phyloP scores from a whole-genome alignment of 2,329 filamentous ascomycete genomes.

The Colletotrichum graminicola region DNA sequence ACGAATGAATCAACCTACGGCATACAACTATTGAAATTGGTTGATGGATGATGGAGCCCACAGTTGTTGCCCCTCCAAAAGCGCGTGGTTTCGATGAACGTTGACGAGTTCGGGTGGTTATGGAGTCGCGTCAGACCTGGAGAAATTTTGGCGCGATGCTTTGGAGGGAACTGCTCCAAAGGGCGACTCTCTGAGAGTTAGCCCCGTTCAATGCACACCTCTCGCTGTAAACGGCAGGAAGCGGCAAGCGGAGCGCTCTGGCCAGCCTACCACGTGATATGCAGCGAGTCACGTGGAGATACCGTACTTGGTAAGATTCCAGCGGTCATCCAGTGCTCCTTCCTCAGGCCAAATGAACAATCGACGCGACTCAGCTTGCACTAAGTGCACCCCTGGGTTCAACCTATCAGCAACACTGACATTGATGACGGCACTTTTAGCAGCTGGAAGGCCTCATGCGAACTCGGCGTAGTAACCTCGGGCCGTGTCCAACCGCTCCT shows the following conservation, averaged over 20 bases:
- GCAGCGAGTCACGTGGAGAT: background rate
- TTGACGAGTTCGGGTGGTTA: constrained; percentile 34
- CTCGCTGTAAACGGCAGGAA: background rate
- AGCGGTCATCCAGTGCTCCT: background rate
- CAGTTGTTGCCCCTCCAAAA: constrained; percentile 25
- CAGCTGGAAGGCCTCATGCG: constrained; percentile 36
- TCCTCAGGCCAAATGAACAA: constrained; percentile 21
- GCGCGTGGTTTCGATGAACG: constrained; percentile 36
- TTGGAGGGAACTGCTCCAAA: constrained; percentile 13
- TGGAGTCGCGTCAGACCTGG: constrained; percentile 48
- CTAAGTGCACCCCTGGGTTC: constrained; percentile 9
- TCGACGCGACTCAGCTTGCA: background rate
- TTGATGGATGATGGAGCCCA: constrained; percentile 31
- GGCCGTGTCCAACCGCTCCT: constrained; percentile 54
- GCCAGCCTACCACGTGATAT: background rate
- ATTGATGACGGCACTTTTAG: constrained; percentile 35
- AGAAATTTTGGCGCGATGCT: constrained; percentile 55
- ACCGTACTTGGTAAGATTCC: background rate
- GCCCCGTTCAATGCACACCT: constrained; percentile 4
- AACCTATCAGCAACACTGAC: background rate
- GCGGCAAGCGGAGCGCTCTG: background rate
- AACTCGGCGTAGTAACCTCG: constrained; percentile 48
- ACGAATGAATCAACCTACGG: background rate
- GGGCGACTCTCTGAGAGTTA: background rate
- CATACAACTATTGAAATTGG: constrained; percentile 29